phyloP scores from a whole-genome alignment of 305 asterid species.

The Coffea humblotiana region DNA sequence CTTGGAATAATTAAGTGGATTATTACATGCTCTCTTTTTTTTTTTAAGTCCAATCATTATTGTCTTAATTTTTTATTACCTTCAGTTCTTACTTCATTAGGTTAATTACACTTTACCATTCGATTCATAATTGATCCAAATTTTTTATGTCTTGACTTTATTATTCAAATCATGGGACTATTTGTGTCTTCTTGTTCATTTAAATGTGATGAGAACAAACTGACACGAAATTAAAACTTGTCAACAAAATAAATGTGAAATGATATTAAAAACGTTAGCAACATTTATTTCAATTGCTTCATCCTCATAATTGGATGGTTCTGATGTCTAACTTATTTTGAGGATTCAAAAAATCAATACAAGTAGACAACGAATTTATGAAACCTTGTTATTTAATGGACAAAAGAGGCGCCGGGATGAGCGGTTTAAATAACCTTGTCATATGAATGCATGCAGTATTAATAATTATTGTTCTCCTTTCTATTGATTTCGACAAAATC shows the following conservation, averaged over 20 bases:
- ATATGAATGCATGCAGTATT: too few relatives aligned
- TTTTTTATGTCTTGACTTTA: not conserved
- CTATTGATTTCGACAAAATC: too few relatives aligned
- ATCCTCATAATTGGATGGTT: conserved; percentile 8
- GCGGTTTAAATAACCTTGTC: not conserved
- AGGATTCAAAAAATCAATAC: not conserved
- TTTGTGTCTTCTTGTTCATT: not conserved
- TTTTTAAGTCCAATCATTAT: not conserved
- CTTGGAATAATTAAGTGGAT: not conserved
- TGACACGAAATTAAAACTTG: not conserved
- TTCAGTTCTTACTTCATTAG: not conserved
- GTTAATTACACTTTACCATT: not conserved
- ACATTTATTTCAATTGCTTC: conserved; percentile 3
- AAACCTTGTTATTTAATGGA: conserved; percentile 2
- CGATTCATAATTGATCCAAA: not conserved
- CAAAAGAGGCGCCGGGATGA: conserved; percentile 4
- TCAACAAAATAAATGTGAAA: not conserved
- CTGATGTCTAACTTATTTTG: not conserved
- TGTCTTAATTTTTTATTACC: not conserved
- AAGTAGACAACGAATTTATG: not conserved
- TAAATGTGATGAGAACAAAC: not conserved
- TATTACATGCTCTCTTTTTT: not conserved
- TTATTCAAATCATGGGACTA: not conserved
- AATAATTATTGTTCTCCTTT: too few relatives aligned
- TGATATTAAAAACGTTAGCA: not conserved